Percentiles rank a stretch among this genome's conserved stretches.
These are phyloP conservation scores for Neckera pumila DNA, from an alignment of 225 moss, liverwort and hornwort genomes.

Conservation along the genomic window DNA sequence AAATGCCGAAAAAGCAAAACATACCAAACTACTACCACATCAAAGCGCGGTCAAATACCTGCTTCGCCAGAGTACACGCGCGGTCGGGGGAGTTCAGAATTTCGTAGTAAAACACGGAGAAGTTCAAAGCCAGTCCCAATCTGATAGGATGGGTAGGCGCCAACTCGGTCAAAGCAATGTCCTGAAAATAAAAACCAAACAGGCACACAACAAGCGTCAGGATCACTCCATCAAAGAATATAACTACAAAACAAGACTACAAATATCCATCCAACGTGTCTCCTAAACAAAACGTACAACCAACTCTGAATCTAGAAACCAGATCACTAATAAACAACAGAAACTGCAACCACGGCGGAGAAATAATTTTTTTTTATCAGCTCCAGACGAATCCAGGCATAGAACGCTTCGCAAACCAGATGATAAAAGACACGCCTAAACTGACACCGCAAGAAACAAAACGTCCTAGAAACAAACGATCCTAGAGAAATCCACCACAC, in stretches of 20 bases:
- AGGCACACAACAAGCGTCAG: neutral
- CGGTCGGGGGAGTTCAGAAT: conserved; percentile 39
- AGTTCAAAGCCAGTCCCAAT: conserved; percentile 41
- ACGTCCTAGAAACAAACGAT: neutral
- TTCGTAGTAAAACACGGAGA: conserved; percentile 38
- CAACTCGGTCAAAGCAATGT: conserved; percentile 33
- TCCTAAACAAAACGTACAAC: no score
- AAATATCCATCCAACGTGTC: neutral
- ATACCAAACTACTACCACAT: neutral
- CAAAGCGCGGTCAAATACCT: neutral
- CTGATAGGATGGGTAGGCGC: conserved; percentile 38
- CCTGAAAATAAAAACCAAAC: neutral
- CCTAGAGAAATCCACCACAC: neutral
- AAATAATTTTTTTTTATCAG: rapidly evolving
- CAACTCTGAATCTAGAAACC: neutral
- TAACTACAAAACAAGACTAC: neutral
- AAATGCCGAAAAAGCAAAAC: neutral
- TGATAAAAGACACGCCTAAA: neutral
- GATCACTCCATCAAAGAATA: neutral
- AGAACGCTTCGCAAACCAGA: neutral
- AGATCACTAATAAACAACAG: neutral
- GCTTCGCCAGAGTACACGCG: conserved; percentile 34
- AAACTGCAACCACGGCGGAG: neutral
- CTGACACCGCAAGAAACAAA: no score
- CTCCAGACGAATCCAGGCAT: neutral